Evolutionary conservation across 2,329 filamentous ascomycete genomes (phyloP).

Genomic region (Claviceps paspali): DNA sequence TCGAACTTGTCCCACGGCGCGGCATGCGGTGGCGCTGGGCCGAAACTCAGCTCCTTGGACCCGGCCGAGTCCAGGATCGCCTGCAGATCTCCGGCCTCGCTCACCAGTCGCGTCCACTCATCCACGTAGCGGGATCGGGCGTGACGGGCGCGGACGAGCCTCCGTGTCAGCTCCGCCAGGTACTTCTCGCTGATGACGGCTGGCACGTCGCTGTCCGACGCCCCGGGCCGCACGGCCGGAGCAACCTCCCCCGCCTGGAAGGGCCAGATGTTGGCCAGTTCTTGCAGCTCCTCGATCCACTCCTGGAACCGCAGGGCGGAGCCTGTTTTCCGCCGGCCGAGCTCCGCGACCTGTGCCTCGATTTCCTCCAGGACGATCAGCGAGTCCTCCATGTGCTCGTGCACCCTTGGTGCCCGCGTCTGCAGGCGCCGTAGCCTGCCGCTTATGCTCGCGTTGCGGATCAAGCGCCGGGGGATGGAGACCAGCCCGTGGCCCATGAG

Average conservation of each 20-base stretch:
- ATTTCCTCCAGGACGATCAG: slow-evolving; percentile 65
- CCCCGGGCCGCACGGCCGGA: too few species aligned
- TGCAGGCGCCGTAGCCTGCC: slow-evolving; percentile 62
- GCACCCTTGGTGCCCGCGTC: slow-evolving; percentile 59
- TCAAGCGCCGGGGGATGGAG: slow-evolving; percentile 68
- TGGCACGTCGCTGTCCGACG: slow-evolving; percentile 41
- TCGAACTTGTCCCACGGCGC: slow-evolving; percentile 38
- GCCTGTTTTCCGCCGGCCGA: slow-evolving; percentile 67
- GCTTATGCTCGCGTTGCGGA: slow-evolving; percentile 64
- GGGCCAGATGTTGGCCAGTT: slow-evolving; percentile 57
- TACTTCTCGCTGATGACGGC: slow-evolving; percentile 86
- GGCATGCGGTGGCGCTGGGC: slow-evolving; percentile 37
- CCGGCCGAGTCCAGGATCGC: slow-evolving; percentile 69
- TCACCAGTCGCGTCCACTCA: slow-evolving; percentile 71
- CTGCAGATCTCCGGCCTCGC: slow-evolving; percentile 60
- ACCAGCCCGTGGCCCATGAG: slow-evolving; percentile 96
- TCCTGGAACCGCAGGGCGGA: slow-evolving; percentile 64
- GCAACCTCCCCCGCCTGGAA: too few species aligned
- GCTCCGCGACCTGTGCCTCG: slow-evolving; percentile 64
- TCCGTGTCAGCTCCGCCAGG: slow-evolving; percentile 74
- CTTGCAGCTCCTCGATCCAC: slow-evolving; percentile 90
- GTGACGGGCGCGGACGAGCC: slow-evolving; percentile 68
- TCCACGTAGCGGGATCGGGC: slow-evolving; percentile 67
- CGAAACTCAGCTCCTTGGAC: slow-evolving; percentile 69
- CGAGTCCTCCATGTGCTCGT: slow-evolving; percentile 80